A percentile compares a stretch with the other conserved stretches of the same genome.
phyloP scores from a whole-genome alignment of 768 basidiomycete genomes.

The Chalciporus sphaerocephalus region DNA sequence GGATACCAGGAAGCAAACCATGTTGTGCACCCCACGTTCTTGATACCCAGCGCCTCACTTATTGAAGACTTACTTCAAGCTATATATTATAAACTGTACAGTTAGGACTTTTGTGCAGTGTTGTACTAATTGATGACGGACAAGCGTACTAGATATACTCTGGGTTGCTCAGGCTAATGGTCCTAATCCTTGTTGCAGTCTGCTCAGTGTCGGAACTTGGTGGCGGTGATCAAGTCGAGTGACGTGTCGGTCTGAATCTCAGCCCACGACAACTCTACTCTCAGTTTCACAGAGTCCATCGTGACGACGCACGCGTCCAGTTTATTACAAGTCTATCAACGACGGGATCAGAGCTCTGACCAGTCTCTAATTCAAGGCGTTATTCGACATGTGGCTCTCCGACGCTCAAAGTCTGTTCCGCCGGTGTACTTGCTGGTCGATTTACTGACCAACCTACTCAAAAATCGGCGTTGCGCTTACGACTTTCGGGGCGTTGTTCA shows the following conservation, averaged over 20 bases:
- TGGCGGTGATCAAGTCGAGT: slow-evolving; percentile 13
- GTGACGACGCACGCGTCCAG: too few relatives aligned
- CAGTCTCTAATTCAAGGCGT: slow-evolving; percentile 1
- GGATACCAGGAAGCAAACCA: background rate
- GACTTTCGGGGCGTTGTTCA: slow-evolving; percentile 91
- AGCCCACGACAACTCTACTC: slow-evolving; percentile 5
- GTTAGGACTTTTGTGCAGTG: slow-evolving; percentile 13
- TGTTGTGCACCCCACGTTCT: slow-evolving; percentile 6
- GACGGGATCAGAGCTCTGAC: slow-evolving; percentile 2
- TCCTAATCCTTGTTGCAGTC: too few relatives aligned
- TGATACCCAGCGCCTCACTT: slow-evolving; percentile 26
- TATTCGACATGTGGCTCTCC: slow-evolving; percentile 44
- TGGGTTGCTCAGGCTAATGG: background rate
- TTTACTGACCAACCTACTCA: slow-evolving; percentile 30
- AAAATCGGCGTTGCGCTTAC: slow-evolving; percentile 97
- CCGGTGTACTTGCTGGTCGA: background rate
- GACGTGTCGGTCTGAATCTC: slow-evolving; percentile 18
- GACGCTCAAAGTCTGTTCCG: slow-evolving; percentile 44
- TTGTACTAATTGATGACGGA: slow-evolving; percentile 7
- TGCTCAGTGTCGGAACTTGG: too few relatives aligned
- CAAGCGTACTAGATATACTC: slow-evolving; percentile 8
- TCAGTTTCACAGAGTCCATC: background rate
- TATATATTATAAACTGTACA: slow-evolving; percentile 23
- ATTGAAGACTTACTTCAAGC: slow-evolving; percentile 23
- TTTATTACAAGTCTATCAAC: too few relatives aligned